Evolutionary conservation across 441 rosid species (phyloP).

Genomic region (Erysimum pusillum): DNA sequence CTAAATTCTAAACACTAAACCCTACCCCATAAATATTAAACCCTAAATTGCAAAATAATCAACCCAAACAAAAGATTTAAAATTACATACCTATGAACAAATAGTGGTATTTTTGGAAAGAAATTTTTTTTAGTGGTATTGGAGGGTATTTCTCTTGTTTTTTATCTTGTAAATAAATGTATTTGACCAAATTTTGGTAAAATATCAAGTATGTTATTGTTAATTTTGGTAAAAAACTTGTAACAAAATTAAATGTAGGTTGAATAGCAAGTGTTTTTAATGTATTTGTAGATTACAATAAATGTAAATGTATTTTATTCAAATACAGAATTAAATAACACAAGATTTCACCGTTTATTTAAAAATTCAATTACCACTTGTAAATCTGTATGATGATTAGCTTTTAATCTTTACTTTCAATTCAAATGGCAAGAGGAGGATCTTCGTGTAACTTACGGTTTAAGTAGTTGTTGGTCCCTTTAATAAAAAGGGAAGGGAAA

Average conservation of each 20-base stretch:
- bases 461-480: not conserved
- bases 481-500: not conserved
- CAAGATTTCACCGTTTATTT: not conserved
- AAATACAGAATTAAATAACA: not conserved
- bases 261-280: not conserved
- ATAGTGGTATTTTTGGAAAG: too few relatives aligned
- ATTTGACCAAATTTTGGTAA: not conserved
- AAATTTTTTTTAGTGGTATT: too few relatives aligned
- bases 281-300: not conserved
- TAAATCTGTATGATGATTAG: not conserved
- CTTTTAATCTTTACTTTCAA: not conserved
- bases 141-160: too few relatives aligned
- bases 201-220: not conserved
- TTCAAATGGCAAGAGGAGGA: not conserved
- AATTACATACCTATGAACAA: too few relatives aligned
- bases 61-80: too few relatives aligned
- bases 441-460: not conserved
- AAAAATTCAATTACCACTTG: not conserved
- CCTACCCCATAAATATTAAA: too few relatives aligned
- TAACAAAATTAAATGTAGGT: not conserved
- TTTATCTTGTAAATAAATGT: conserved; percentile 11
- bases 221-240: not conserved
- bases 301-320: not conserved
- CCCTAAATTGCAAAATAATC: too few relatives aligned
- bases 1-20: too few relatives aligned